Conservation (phyloP, 2,329 filamentous ascomycete species). For the Cladorrhinum sp. region DNA sequence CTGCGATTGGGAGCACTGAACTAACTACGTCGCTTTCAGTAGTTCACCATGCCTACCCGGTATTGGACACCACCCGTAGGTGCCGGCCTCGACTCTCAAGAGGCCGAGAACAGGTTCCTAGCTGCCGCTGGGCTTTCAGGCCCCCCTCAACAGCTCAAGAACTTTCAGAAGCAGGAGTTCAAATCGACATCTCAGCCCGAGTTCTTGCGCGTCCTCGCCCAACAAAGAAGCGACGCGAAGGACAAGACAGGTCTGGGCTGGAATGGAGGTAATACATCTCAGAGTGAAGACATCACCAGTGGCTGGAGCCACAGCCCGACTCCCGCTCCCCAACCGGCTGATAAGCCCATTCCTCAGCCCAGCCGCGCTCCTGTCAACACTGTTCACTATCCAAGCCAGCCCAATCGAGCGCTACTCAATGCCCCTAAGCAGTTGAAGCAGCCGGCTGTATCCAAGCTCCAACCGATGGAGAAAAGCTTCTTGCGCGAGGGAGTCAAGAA, state of each 20-base stretch:
- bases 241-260: not conserved
- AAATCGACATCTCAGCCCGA: not conserved
- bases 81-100: conserved; percentile 3
- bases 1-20: not conserved
- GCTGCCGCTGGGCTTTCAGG: not conserved
- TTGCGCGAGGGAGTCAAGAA: not conserved
- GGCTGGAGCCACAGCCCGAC: not conserved
- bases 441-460: not conserved
- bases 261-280: not conserved
- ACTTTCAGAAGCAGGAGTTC: not conserved
- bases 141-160: not conserved
- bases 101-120: not conserved
- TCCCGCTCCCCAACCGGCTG: not conserved
- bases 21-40: not conserved
- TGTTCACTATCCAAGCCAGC: no score
- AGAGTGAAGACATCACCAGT: not conserved
- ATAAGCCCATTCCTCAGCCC: not conserved
- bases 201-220: not conserved
- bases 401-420: not conserved
- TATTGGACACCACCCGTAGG: not conserved
- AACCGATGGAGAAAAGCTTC: not conserved
- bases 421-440: not conserved
- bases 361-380: no score
- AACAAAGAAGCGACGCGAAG: not conserved
- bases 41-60: not conserved